Percentiles rank a stretch among this genome's conserved stretches.
These are phyloP conservation scores for Phascolomyces articulosus DNA, from an alignment of 371 early-diverging fungal species.

Conservation along the genomic window DNA sequence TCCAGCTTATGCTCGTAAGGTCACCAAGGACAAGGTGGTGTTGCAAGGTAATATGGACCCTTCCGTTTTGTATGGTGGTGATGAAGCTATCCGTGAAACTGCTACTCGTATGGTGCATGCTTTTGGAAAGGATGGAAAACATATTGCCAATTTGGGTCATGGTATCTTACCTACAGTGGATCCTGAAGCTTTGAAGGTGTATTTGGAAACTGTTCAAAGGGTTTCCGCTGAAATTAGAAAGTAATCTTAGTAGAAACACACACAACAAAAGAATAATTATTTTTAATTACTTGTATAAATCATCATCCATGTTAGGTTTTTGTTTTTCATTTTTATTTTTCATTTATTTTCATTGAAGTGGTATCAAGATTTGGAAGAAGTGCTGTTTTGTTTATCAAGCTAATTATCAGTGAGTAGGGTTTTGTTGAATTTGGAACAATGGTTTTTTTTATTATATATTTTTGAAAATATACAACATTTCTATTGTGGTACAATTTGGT, in stretches of 20 bases:
- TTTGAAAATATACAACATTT: background rate
- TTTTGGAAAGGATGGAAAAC: constrained; percentile 75
- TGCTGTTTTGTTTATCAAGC: too few species aligned
- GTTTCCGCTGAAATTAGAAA: constrained; percentile 54
- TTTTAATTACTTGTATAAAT: too few species aligned
- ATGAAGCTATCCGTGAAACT: constrained; percentile 72
- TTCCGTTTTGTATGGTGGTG: constrained; percentile 75
- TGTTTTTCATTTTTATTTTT: too few species aligned
- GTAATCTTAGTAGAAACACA: background rate
- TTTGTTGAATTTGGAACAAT: too few species aligned
- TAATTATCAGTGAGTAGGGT: too few species aligned
- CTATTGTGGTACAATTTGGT: background rate
- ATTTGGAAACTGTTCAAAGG: constrained; percentile 70
- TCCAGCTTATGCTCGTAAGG: constrained; percentile 68
- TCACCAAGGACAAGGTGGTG: constrained; percentile 65
- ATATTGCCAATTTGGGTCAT: constrained; percentile 97
- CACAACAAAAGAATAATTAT: too few species aligned
- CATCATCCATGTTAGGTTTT: too few species aligned
- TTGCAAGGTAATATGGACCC: constrained; percentile 98
- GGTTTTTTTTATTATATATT: background rate
- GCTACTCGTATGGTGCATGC: constrained; percentile 82
- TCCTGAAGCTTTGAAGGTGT: constrained; percentile 73
- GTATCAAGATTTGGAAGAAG: too few species aligned
- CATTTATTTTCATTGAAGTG: too few species aligned
- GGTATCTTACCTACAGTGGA: constrained; percentile 86